phyloP scores from a whole-genome alignment of 2,329 filamentous ascomycete genomes.

The Esteya vermicola region DNA sequence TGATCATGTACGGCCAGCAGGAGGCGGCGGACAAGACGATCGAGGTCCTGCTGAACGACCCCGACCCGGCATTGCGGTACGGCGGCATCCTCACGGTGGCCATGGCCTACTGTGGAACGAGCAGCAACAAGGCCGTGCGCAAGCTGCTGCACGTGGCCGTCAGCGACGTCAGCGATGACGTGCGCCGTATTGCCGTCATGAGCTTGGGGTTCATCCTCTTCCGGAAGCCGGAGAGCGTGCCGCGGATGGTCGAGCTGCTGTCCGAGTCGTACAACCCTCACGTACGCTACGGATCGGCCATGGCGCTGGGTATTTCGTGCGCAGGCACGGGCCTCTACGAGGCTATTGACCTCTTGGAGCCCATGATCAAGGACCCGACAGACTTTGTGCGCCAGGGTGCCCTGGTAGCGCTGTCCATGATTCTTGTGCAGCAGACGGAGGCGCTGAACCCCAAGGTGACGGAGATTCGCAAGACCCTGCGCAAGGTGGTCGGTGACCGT shows the following conservation, averaged over 20 bases:
- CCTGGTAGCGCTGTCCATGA: constrained; percentile 89
- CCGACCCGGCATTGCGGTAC: constrained; percentile 85
- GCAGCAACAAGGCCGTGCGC: constrained; percentile 96
- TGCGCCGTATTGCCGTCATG: constrained; percentile 91
- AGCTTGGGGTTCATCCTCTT: constrained; percentile 97
- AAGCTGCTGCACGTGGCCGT: constrained; percentile 92
- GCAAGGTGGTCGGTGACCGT: constrained; percentile 85
- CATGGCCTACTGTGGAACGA: constrained; percentile 89
- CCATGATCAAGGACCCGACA: constrained; percentile 98
- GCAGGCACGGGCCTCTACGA: constrained; percentile 92
- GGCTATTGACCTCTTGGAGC: constrained; percentile 90
- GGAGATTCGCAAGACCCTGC: constrained; percentile 78
- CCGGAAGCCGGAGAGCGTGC: constrained; percentile 91
- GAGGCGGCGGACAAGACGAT: constrained; percentile 92
- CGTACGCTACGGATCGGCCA: constrained; percentile 91
- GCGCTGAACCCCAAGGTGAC: constrained; percentile 95
- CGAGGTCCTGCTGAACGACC: constrained; percentile 81
- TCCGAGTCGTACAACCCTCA: constrained; percentile 99
- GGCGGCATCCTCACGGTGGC: constrained; percentile 99
- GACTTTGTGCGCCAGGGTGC: constrained; percentile 97
- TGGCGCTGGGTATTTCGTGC: constrained; percentile 96
- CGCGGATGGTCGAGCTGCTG: constrained; percentile 95
- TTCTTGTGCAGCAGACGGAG: constrained; percentile 98
- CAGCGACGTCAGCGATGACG: constrained; percentile 95
- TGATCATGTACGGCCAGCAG: constrained; percentile 96